Evolutionary conservation across 106 monocot species (phyloP).

Genomic region (Posidonia australis): DNA sequence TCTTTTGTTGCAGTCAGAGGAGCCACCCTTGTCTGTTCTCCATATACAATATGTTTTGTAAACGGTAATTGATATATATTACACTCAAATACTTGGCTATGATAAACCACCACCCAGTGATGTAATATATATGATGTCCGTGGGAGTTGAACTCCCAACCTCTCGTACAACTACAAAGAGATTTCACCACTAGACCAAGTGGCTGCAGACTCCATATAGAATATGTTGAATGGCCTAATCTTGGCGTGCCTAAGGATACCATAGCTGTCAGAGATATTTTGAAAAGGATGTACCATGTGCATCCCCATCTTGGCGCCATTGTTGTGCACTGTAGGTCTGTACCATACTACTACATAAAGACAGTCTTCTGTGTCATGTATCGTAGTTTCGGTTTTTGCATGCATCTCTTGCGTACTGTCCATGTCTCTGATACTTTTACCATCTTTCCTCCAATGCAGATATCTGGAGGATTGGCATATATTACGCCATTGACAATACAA

Average conservation of each 20-base stretch:
- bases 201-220: conserved; percentile 90
- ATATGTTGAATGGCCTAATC: conserved; percentile 93
- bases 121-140: too few species aligned
- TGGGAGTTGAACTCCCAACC: too few species aligned
- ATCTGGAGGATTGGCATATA: conserved; percentile 96
- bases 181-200: too few species aligned
- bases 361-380: conserved; percentile 4
- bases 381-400: too few species aligned
- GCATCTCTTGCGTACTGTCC: too few species aligned
- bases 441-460: conserved; percentile 59
- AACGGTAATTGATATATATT: too few species aligned
- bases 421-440: not conserved
- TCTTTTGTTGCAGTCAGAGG: conserved; percentile 49
- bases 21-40: conserved; percentile 53
- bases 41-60: conserved; percentile 80
- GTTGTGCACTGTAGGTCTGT: conserved; percentile 93
- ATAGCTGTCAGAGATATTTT: conserved; percentile 63
- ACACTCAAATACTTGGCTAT: too few species aligned
- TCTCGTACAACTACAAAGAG: too few species aligned
- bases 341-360: not conserved
- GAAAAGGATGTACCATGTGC: conserved; percentile 59
- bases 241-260: conserved; percentile 70
- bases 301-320: conserved; percentile 56
- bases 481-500: conserved; percentile 79
- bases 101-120: too few species aligned